Base-by-base conservation (phyloP, 306 rosid species). In the Nissolia schottii region DNA sequence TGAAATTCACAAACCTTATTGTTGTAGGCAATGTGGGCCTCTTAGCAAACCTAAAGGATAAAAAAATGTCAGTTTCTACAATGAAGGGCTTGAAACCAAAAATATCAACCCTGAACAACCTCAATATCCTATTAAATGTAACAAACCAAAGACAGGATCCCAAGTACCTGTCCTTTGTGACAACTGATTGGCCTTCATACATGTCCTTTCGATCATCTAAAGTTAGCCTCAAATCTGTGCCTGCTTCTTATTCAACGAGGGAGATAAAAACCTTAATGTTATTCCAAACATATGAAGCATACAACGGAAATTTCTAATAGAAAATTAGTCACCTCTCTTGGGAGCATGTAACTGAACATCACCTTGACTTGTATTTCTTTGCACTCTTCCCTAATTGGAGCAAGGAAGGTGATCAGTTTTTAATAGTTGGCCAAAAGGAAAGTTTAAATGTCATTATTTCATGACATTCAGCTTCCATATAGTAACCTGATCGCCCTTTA, bases 111-210 rank as follows among this genome's bases (percentile, higher is more conserved):
- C 37, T 46, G 45, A 50, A 37, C 61, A 35, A 22, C 48, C 56
- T 15, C 14, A 71, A 31, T 6, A 10, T 64, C 65, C 43, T 54
- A 24, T 37, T 61, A 64, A 29, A 67, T 61, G 8, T 40, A 45
- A 64, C 50, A 70, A 66, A 41, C 59, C 74, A 51, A 56, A 76
- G 61, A 28, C 23, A 50, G 38, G 54, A 55, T 73, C 61, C 49
- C 61, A 66, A 83, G 78, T 74, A 92, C 96, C 98, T 92, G 84
- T 71, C 82, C 64, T 73, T 84, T 64, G 73, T 74, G 48, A 48
- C 78, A 81, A 87, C 74, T 56, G 77, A 84, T 77, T 37, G 71
- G 49, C 77, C 77, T 24, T 65, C 85, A 64, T 79, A 74, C 34
- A 67, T 49, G 55, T 32, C 74, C 75, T 56, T 90, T 67, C 70